Evolutionary conservation across 2,329 filamentous ascomycete species (phyloP).

Genomic region (Fusarium penzigii): DNA sequence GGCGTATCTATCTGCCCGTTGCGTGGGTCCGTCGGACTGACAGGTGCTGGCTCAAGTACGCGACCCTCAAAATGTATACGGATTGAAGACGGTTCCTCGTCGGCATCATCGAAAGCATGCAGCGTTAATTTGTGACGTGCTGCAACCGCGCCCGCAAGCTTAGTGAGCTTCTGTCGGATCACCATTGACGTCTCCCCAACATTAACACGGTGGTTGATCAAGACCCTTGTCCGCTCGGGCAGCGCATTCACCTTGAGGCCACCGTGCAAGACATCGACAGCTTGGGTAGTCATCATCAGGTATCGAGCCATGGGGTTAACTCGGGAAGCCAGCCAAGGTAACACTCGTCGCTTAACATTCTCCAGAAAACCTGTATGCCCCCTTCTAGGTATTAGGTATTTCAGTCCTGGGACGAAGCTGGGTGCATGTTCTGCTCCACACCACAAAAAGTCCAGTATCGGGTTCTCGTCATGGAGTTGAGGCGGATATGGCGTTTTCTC

Average conservation of each 20-base stretch:
- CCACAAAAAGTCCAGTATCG: constrained; percentile 53
- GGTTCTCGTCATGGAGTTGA: constrained; percentile 44
- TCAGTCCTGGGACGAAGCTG: constrained; percentile 43
- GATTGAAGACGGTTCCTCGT: background rate
- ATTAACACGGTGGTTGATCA: constrained; percentile 54
- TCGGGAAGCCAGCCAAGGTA: constrained; percentile 16
- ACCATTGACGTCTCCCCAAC: constrained; percentile 7
- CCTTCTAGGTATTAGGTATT: constrained; percentile 33
- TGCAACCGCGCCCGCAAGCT: background rate
- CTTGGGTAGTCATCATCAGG: constrained; percentile 60
- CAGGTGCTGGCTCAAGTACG: fast-evolving
- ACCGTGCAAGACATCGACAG: constrained; percentile 59
- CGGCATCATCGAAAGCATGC: constrained; percentile 7
- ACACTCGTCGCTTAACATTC: no score
- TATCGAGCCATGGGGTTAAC: constrained; percentile 37
- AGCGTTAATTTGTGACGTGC: background rate
- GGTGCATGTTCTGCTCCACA: constrained; percentile 59
- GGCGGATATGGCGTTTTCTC: constrained; percentile 58
- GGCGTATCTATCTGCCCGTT: background rate
- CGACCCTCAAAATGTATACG: background rate
- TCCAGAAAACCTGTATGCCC: constrained; percentile 19
- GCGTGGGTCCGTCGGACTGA: background rate
- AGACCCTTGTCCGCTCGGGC: constrained; percentile 57
- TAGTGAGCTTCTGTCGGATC: background rate
- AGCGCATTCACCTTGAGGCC: constrained; percentile 67